Evolutionary conservation across 1,284 basidiomycete species (phyloP).

Genomic region (Tilletia indica): DNA sequence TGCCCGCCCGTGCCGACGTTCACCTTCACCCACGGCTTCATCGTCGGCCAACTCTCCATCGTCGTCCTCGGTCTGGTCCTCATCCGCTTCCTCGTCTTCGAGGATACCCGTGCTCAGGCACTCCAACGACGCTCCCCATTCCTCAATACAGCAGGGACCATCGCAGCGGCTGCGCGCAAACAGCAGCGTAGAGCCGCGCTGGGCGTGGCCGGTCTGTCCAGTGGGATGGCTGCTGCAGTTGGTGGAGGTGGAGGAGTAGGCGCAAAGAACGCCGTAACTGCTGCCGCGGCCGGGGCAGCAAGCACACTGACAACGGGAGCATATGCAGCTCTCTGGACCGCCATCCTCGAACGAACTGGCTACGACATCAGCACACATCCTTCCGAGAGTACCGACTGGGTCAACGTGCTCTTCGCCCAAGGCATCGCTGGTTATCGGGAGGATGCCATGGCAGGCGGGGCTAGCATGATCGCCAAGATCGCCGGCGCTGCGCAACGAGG

Average conservation of each 20-base stretch:
- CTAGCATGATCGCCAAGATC: conserved; percentile 49
- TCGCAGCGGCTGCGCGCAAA: conserved; percentile 12
- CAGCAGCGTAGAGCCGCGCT: conserved; percentile 14
- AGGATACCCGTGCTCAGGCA: conserved; percentile 55
- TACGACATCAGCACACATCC: conserved; percentile 63
- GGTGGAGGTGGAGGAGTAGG: neutral
- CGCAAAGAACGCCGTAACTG: neutral
- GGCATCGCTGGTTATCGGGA: conserved; percentile 57
- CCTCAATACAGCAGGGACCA: conserved; percentile 13
- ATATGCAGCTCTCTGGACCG: conserved; percentile 8
- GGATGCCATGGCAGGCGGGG: conserved; percentile 56
- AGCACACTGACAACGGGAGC: neutral
- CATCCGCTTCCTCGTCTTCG: conserved; percentile 63
- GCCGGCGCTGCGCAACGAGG: neutral
- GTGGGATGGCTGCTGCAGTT: neutral
- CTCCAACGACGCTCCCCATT: conserved; percentile 45
- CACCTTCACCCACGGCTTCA: conserved; percentile 62
- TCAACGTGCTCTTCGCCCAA: conserved; percentile 63
- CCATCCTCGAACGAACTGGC: conserved; percentile 58
- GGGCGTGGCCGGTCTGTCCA: neutral
- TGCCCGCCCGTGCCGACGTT: conserved; percentile 16
- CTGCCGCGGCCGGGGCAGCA: neutral
- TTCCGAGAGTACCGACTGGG: conserved; percentile 62
- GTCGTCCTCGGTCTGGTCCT: conserved; percentile 32
- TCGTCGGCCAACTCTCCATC: conserved; percentile 61